These are phyloP conservation scores for Neonectria ditissima DNA, from an alignment of 2,329 filamentous ascomycete genomes.

Conservation along the genomic window DNA sequence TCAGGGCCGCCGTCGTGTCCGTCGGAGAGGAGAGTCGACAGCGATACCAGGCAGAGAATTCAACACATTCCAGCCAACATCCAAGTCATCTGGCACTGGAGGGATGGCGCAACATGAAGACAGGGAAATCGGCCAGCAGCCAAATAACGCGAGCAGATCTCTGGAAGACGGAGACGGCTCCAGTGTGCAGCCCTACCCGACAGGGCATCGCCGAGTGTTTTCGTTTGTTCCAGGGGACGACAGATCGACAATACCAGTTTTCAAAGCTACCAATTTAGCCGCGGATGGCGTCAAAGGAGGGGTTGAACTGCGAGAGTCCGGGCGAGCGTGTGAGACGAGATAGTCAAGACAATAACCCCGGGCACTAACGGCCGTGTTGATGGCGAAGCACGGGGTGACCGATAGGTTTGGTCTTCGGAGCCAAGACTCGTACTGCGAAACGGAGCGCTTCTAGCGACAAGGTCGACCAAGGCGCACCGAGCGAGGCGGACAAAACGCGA, in stretches of 20 bases:
- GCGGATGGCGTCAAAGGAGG: too few relatives aligned
- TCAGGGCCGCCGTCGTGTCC: neutral
- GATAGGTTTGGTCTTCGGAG: neutral
- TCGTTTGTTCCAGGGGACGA: conserved; percentile 47
- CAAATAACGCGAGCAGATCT: conserved; percentile 10
- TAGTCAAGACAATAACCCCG: neutral
- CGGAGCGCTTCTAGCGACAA: neutral
- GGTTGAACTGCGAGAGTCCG: neutral
- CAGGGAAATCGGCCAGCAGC: conserved; percentile 20
- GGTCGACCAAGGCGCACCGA: neutral
- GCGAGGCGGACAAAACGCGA: conserved; percentile 22
- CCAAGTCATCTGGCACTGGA: conserved; percentile 12
- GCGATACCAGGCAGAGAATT: neutral
- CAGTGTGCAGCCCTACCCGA: conserved; percentile 7
- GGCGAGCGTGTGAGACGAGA: neutral
- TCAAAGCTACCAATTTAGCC: neutral
- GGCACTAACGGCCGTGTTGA: conserved; percentile 9
- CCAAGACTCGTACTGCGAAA: neutral
- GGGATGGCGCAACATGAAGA: conserved; percentile 12
- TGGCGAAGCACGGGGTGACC: conserved; percentile 4
- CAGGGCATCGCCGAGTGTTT: conserved; percentile 42
- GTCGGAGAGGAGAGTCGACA: neutral
- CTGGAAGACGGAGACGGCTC: conserved; percentile 13
- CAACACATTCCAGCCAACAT: conserved; percentile 15
- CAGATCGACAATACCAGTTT: conserved; percentile 19